Evolutionary conservation across 164 flowering plant species (phyloP).

Genomic region (Umbilicus rupestris): DNA sequence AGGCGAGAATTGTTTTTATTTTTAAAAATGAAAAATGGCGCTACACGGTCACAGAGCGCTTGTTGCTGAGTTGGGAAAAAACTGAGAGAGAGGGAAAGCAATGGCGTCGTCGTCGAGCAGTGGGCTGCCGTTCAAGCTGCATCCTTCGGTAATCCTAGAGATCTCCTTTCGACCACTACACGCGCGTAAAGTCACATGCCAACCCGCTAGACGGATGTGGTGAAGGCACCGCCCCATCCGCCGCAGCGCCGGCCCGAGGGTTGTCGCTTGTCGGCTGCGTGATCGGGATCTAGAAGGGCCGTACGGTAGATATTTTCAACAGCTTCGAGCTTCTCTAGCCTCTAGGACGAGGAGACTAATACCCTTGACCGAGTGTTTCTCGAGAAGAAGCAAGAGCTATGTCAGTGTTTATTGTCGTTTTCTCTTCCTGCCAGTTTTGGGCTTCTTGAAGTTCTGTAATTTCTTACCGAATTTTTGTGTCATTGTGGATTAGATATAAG

Average conservation of each 20-base stretch:
- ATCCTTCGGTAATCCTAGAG: slow-evolving; percentile 85
- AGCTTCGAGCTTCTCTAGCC: slow-evolving; percentile 97
- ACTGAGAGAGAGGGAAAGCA: background rate
- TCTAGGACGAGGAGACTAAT: slow-evolving; percentile 49
- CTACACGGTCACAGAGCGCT: no score
- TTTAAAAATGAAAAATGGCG: no score
- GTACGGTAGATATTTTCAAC: slow-evolving; percentile 96
- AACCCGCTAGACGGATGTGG: slow-evolving; percentile 24
- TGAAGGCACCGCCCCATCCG: slow-evolving; percentile 10
- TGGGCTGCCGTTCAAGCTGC: slow-evolving; percentile 93
- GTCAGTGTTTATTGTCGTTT: slow-evolving; percentile 26
- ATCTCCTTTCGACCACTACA: slow-evolving; percentile 96
- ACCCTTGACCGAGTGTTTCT: slow-evolving; percentile 84
- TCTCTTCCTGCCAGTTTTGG: background rate
- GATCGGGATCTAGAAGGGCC: slow-evolving; percentile 80
- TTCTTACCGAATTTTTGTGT: background rate
- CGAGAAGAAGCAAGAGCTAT: slow-evolving; percentile 87
- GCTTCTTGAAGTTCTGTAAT: slow-evolving; percentile 8
- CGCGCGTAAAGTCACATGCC: slow-evolving; percentile 70
- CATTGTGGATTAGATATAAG: slow-evolving; percentile 44
- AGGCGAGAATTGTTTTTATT: no score
- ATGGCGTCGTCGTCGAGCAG: slow-evolving; percentile 74
- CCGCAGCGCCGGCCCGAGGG: slow-evolving; percentile 46
- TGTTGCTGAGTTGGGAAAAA: no score
- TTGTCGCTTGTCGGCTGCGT: slow-evolving; percentile 91